Conservation (phyloP, 305 asterid species). For the Ilex paraguariensis region DNA sequence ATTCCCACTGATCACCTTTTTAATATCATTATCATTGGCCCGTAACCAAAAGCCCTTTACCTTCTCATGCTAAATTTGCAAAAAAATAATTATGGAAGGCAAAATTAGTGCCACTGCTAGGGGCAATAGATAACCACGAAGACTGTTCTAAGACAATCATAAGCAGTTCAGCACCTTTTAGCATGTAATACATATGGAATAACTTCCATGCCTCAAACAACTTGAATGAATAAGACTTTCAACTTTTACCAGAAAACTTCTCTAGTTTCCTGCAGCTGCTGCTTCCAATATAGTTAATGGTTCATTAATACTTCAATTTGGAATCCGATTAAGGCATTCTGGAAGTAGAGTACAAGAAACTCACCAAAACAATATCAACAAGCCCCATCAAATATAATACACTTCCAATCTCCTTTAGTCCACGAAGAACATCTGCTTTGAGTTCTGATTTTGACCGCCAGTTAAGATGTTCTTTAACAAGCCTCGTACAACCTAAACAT, state of each 20-base stretch:
- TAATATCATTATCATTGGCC: too few relatives aligned
- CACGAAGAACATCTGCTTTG: slow-evolving; percentile 77
- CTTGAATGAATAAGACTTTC: neutral
- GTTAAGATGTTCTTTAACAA: slow-evolving; percentile 66
- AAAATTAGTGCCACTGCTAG: too few relatives aligned
- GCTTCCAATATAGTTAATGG: too few relatives aligned
- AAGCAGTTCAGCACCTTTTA: neutral
- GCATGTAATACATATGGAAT: neutral
- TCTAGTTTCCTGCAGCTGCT: too few relatives aligned
- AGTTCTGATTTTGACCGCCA: slow-evolving; percentile 87
- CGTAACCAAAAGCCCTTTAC: too few relatives aligned
- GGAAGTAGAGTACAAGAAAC: slow-evolving; percentile 15
- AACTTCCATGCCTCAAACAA: neutral
- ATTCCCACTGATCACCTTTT: too few relatives aligned
- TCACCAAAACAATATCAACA: slow-evolving; percentile 91
- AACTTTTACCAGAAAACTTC: neutral
- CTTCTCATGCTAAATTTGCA: too few relatives aligned
- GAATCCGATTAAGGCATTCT: too few relatives aligned
- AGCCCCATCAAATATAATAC: slow-evolving; percentile 95
- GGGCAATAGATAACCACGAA: too few relatives aligned
- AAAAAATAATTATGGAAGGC: too few relatives aligned
- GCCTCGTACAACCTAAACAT: slow-evolving; percentile 77
- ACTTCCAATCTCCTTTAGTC: slow-evolving; percentile 93
- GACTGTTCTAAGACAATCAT: too few relatives aligned
- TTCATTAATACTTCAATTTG: too few relatives aligned